These are phyloP conservation scores for Porcisia deanei DNA, from an alignment of 208 protist genomes.

Conservation along the genomic window DNA sequence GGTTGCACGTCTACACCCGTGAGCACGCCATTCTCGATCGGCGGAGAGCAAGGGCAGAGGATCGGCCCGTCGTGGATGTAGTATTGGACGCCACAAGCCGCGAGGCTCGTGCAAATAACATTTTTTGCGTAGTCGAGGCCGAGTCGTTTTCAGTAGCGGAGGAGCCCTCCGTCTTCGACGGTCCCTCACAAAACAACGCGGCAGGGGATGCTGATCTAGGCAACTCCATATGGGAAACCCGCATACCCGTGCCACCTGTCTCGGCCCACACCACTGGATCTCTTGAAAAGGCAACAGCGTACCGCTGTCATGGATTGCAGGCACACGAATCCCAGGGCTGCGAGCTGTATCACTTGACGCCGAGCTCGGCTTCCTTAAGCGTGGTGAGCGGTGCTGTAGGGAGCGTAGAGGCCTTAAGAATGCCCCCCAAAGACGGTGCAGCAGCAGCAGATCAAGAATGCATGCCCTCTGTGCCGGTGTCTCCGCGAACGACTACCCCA, in stretches of 20 bases:
- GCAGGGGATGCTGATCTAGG: too few relatives aligned
- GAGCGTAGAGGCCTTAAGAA: conserved; percentile 1
- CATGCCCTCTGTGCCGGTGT: not conserved
- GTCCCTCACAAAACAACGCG: not conserved
- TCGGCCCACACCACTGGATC: not conserved
- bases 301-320: not conserved
- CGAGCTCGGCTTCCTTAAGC: conserved; percentile 12
- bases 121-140: conserved; percentile 28
- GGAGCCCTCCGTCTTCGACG: conserved; percentile 26
- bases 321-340: not conserved
- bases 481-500: not conserved
- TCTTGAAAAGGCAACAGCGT: not conserved
- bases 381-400: not conserved
- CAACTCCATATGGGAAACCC: not conserved
- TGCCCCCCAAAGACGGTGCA: conserved; percentile 8
- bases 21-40: conserved; percentile 16
- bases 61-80: conserved; percentile 35
- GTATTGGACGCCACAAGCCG: conserved; percentile 13
- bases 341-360: not conserved
- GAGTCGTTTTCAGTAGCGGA: not conserved
- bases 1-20: conserved; percentile 24
- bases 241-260: not conserved
- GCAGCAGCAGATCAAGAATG: not conserved
- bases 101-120: conserved; percentile 19
- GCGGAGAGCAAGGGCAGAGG: conserved; percentile 13